Evolutionary conservation across 2,329 filamentous ascomycete genomes (phyloP), one percentile per base, ranked within the genome.

Genomic region (Cercospora zeae-maydis): DNA sequence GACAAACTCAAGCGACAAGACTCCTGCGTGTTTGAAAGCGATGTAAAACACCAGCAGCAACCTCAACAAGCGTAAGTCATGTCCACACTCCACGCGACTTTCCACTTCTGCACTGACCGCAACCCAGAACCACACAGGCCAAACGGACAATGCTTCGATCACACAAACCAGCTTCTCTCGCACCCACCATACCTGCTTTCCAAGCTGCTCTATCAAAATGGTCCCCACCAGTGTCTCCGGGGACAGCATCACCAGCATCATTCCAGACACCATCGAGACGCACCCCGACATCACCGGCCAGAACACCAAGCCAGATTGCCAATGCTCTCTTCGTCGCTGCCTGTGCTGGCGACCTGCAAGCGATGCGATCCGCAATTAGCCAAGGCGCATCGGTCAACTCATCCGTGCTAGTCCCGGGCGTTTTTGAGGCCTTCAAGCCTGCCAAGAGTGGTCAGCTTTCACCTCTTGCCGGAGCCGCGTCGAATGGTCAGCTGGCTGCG

Each of bases 341-440:
- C 5, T 73, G 71, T 52, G 67, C 69, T 14, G 73, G 73, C 19
- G 71, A 75, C 57, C 45, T 72, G 7, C 60, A 65, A 14, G 68
- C 67, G 31, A 71, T 75, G 52, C 62, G 68, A 39, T 63, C 67
- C 36, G 67, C 71, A 1, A 60, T 74, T 14, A 62, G 53, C 33
- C 65, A 70, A 54, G 73, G 73, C 13, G 73, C 72, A 14, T 64
- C 70, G 1, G 61, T 74, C 54, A 69, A 74, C 55, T 66, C 67
- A 2, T 67, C 66, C 7, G 68, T 67, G 1, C 53, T 71, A 8
- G 69, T 75, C 5, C 61, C 63, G 27, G 67, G 65, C 8, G 65
- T 75, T 5, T 74, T 73, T 63, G 70, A 74, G 57, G 64, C 69
- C 10, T 75, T 75, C 68, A 74, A 72, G 59, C 73, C 73, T 10